phyloP scores from a whole-genome alignment of 108 stramenopile genomes.

The Hondaea fermentalgiana region DNA sequence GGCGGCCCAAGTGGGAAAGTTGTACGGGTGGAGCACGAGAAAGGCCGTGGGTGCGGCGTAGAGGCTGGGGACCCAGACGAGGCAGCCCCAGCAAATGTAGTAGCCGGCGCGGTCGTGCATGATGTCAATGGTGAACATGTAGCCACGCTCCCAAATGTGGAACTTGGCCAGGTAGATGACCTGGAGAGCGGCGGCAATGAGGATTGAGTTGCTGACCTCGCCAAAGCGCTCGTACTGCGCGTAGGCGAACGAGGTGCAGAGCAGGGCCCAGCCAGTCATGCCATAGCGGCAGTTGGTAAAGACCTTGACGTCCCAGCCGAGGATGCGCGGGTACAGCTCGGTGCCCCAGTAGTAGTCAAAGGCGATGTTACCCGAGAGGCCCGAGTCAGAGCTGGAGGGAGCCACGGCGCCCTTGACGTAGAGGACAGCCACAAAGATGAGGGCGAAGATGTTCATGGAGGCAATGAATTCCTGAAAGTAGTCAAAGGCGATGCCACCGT shows the following conservation, averaged over 20 bases:
- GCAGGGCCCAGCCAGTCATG: conserved; percentile 94
- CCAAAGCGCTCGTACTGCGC: conserved; percentile 40
- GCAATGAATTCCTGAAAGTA: conserved; percentile 56
- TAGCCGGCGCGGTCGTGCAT: conserved; percentile 78
- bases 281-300: conserved; percentile 95
- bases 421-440: conserved; percentile 71
- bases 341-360: conserved; percentile 98
- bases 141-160: conserved; percentile 98
- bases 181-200: conserved; percentile 63
- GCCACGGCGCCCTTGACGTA: conserved; percentile 70
- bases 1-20: background rate
- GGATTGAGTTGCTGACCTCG: conserved; percentile 55
- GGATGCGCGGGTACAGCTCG: conserved; percentile 89
- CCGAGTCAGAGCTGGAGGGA: conserved; percentile 76
- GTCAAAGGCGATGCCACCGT: conserved; percentile 65
- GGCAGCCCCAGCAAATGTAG: conserved; percentile 96
- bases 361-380: conserved; percentile 63
- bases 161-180: conserved; percentile 91
- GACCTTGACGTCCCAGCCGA: conserved; percentile 86
- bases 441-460: conserved; percentile 80
- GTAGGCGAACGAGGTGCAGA: conserved; percentile 58
- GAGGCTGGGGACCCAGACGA: conserved; percentile 92
- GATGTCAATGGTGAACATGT: conserved; percentile 98
- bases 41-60: conserved; percentile 80
- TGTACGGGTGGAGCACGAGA: conserved; percentile 62